Conservation (phyloP, 495 filamentous ascomycete species). For the Lasiosphaeria hispida region DNA sequence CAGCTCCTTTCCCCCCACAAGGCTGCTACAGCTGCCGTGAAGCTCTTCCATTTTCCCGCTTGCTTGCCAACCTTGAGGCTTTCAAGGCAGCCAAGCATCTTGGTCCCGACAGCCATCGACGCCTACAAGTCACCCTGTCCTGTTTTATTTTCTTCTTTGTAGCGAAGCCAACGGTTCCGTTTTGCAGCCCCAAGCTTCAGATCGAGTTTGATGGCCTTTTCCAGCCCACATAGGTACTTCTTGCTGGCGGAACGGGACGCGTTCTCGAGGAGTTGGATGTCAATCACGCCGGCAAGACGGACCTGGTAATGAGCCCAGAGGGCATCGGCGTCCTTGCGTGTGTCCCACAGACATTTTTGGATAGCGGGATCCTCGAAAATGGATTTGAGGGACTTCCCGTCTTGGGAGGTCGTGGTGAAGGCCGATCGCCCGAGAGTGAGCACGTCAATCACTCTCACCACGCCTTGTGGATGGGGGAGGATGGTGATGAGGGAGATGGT, state of each 20-base stretch:
- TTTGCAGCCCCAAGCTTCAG: too few relatives aligned
- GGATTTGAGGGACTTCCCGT: too few relatives aligned
- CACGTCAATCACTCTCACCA: too few relatives aligned
- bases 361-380: slow-evolving; percentile 16
- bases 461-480: too few relatives aligned
- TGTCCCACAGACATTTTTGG: slow-evolving; percentile 51
- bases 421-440: too few relatives aligned
- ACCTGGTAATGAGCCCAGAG: slow-evolving; percentile 46
- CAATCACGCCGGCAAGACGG: slow-evolving; percentile 38
- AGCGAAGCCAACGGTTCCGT: too few relatives aligned
- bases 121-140: background rate
- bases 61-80: background rate
- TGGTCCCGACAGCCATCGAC: background rate
- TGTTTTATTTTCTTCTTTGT: background rate
- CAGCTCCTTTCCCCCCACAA: slow-evolving; percentile 1
- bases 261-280: slow-evolving; percentile 55
- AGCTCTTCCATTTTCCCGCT: background rate
- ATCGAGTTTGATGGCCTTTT: too few relatives aligned
- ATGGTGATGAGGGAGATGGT: too few relatives aligned
- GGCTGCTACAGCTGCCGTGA: background rate
- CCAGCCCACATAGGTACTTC: background rate
- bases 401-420: too few relatives aligned
- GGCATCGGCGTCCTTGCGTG: slow-evolving; percentile 54
- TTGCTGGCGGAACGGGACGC: slow-evolving; percentile 31
- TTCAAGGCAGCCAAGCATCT: background rate